These are phyloP conservation scores for Neurospora pannonica DNA, from an alignment of 495 filamentous ascomycete genomes.

Conservation along the genomic window DNA sequence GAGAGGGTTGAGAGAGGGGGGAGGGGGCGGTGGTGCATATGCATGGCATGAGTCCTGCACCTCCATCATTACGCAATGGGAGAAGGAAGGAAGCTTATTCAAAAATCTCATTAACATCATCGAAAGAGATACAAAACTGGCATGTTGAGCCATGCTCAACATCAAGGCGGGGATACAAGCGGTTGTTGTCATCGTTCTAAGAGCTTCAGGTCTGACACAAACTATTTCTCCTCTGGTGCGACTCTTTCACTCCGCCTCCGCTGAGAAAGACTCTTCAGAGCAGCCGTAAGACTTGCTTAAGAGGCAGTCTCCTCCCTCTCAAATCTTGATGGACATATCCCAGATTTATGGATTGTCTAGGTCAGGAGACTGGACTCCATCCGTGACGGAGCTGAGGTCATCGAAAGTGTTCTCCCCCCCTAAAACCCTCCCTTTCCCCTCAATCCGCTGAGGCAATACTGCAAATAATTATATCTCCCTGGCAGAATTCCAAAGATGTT, in stretches of 20 bases:
- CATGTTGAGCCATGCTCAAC: constrained; percentile 46
- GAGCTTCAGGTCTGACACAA: neutral
- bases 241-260: neutral
- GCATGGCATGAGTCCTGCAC: neutral
- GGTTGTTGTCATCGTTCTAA: constrained; percentile 22
- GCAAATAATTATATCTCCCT: neutral
- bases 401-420: neutral
- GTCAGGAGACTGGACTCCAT: neutral
- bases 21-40: neutral
- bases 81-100: neutral
- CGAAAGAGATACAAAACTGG: neutral
- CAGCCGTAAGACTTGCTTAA: neutral
- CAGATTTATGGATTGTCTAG: neutral
- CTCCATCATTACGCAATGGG: neutral
- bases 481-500: neutral
- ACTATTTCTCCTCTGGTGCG: neutral
- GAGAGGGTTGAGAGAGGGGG: neutral
- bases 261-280: neutral
- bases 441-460: neutral
- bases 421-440: neutral
- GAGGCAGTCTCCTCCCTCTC: neutral
- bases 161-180: constrained; percentile 85
- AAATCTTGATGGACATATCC: neutral
- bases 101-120: neutral
- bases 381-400: neutral